Evolutionary conservation across 106 monocot species (phyloP).

Genomic region (Hemerocallis citrina): DNA sequence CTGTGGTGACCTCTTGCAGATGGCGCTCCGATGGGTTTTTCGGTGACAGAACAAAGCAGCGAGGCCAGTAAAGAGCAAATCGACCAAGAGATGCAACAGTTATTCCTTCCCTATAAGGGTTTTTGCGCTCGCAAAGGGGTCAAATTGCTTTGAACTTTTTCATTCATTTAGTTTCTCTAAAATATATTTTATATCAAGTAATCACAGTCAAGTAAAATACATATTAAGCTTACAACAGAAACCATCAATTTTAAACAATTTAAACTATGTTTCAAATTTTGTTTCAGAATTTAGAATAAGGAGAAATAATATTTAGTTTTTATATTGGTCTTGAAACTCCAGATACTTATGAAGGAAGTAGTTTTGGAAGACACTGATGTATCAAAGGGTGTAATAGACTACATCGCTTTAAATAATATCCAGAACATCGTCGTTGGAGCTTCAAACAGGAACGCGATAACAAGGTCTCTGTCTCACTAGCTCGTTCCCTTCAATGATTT

Average conservation of each 20-base stretch:
- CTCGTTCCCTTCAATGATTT: neutral
- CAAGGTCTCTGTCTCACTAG: conserved; percentile 27
- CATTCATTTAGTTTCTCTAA: too few relatives aligned
- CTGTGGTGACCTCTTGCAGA: conserved; percentile 1
- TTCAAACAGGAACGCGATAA: conserved; percentile 42
- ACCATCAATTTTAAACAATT: too few relatives aligned
- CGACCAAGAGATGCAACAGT: conserved; percentile 38
- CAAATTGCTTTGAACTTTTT: too few relatives aligned
- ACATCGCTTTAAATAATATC: conserved; percentile 35
- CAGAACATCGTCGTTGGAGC: conserved; percentile 59
- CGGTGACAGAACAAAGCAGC: conserved; percentile 9
- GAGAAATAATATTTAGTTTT: too few relatives aligned
- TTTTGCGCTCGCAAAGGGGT: conserved; percentile 82
- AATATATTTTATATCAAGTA: too few relatives aligned
- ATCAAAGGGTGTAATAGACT: conserved; percentile 47
- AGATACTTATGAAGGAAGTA: conserved; percentile 61
- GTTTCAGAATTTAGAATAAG: too few relatives aligned
- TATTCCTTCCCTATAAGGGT: conserved; percentile 56
- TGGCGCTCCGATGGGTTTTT: neutral
- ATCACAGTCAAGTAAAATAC: too few relatives aligned
- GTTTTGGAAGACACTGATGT: conserved; percentile 65
- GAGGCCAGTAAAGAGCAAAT: conserved; percentile 20
- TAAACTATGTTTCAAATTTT: too few relatives aligned
- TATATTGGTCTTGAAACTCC: conserved; percentile 13
- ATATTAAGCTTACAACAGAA: too few relatives aligned